Percentiles rank a stretch among this genome's conserved stretches.
These are phyloP conservation scores for Trichoderma simmonsii DNA, from an alignment of 2,329 filamentous ascomycete species.

Conservation along the genomic window DNA sequence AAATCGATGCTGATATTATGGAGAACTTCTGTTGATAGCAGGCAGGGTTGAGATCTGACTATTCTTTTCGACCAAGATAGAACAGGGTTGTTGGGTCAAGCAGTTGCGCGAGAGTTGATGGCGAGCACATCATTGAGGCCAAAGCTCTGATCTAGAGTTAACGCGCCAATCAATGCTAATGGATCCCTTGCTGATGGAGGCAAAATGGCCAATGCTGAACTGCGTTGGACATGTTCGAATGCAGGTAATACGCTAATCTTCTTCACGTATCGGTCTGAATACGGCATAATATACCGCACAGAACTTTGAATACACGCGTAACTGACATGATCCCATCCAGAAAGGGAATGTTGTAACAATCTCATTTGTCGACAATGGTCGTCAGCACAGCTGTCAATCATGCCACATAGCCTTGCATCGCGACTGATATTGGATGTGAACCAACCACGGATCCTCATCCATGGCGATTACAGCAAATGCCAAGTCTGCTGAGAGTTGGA, in stretches of 20 bases:
- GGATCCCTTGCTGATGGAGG: not conserved
- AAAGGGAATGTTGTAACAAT: not conserved
- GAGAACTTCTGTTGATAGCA: not conserved
- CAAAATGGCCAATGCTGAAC: not conserved
- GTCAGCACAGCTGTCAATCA: not conserved
- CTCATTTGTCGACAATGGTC: not conserved
- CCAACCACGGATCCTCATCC: not conserved
- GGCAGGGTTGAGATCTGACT: not conserved
- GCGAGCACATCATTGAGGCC: slow-evolving; percentile 3
- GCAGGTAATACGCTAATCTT: not conserved
- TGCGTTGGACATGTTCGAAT: not conserved
- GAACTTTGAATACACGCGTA: not conserved
- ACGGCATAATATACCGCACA: not conserved
- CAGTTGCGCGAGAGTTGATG: not conserved
- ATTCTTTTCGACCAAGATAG: not conserved
- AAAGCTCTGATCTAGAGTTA: not conserved
- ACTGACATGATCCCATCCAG: not conserved
- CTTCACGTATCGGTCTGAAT: not conserved
- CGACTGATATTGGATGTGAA: not conserved
- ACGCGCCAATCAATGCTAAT: not conserved
- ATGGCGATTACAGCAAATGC: not conserved
- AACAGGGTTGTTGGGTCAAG: not conserved
- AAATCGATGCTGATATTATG: not conserved
- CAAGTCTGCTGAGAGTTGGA: not conserved
- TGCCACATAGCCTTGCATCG: not conserved